Evolutionary conservation across 345 rosid species (phyloP).

Genomic region (Raphanus raphanistrum): DNA sequence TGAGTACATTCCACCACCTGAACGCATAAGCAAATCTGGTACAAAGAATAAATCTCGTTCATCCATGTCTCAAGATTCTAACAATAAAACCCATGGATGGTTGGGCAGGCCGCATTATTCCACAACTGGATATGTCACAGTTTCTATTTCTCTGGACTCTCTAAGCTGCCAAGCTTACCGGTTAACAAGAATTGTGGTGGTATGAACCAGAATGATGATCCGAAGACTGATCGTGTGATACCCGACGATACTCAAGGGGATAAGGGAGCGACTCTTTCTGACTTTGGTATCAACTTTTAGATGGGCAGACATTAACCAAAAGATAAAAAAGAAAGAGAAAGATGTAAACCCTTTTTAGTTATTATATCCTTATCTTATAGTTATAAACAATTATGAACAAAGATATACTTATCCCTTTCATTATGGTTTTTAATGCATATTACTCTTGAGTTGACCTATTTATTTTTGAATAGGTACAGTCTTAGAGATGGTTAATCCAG

Average conservation of each 20-base stretch:
- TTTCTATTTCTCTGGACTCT: slow-evolving; percentile 12
- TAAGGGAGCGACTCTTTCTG: not conserved
- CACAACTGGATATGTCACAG: not conserved
- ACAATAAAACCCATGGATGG: too few species aligned
- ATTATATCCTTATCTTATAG: not conserved
- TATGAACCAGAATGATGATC: slow-evolving; percentile 6
- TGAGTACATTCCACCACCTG: too few species aligned
- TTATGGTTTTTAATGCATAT: not conserved
- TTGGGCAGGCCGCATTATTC: too few species aligned
- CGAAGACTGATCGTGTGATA: not conserved
- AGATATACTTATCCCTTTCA: not conserved
- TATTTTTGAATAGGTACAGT: too few species aligned
- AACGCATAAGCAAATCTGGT: too few species aligned
- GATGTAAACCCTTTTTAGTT: not conserved
- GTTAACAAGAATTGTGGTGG: not conserved
- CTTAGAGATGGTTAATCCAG: not conserved
- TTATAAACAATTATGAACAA: not conserved
- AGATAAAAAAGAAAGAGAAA: not conserved
- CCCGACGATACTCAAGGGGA: slow-evolving; percentile 2
- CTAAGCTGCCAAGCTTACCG: slow-evolving; percentile 15
- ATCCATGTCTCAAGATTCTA: too few species aligned
- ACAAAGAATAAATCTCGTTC: too few species aligned
- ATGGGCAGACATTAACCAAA: not conserved
- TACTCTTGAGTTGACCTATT: not conserved
- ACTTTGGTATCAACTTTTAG: not conserved